Conservation (phyloP, 2,329 filamentous ascomycete genomes). For the Phialophora chinensis region DNA sequence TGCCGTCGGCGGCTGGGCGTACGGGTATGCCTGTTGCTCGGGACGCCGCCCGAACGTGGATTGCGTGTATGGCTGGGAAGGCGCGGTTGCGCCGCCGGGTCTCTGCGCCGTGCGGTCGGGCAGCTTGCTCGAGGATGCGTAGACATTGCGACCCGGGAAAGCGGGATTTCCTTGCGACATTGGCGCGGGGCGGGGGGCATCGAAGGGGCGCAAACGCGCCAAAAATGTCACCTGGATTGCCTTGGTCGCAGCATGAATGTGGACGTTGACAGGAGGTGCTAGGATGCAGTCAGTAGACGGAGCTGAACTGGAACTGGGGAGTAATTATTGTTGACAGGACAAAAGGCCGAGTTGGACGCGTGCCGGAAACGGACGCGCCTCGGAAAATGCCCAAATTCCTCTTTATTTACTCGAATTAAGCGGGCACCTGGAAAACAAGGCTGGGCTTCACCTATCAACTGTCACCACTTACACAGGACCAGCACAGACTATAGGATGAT, state of each 20-base stretch:
- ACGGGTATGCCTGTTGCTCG: conserved; percentile 41
- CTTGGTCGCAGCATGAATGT: conserved; percentile 21
- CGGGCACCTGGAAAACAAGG: neutral
- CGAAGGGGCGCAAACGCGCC: conserved; percentile 22
- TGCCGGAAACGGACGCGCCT: conserved; percentile 3
- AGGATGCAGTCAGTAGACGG: neutral
- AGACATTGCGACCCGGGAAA: conserved; percentile 62
- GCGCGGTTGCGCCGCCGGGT: conserved; percentile 18
- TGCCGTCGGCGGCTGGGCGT: conserved; percentile 48
- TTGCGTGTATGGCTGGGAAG: conserved; percentile 50
- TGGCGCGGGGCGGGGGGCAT: conserved; percentile 16
- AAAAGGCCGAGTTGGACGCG: conserved; percentile 1
- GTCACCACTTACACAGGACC: too few species aligned
- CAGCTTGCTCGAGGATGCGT: conserved; percentile 58
- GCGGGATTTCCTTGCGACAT: conserved; percentile 52
- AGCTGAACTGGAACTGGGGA: too few species aligned
- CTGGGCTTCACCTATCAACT: neutral
- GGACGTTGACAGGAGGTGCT: neutral
- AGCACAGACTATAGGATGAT: too few species aligned
- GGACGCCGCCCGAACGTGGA: conserved; percentile 50
- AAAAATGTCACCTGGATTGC: conserved; percentile 10
- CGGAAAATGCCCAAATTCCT: neutral
- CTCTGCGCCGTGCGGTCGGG: conserved; percentile 52
- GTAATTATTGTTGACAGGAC: neutral
- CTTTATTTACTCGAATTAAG: neutral